These are phyloP conservation scores for Saccharum spontaneum DNA, from an alignment of 176 grass and related monocot genomes.

Conservation along the genomic window DNA sequence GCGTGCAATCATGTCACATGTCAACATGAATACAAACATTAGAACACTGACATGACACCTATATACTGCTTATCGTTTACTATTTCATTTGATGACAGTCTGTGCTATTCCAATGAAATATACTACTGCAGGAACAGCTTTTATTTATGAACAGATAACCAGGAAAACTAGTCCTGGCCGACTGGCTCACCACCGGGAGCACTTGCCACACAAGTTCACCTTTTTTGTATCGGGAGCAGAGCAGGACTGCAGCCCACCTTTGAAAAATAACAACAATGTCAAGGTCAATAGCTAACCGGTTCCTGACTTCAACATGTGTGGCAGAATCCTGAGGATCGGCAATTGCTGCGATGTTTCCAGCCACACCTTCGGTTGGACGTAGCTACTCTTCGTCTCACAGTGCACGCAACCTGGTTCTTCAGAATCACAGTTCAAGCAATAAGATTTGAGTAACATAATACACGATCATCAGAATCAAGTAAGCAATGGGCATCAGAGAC, in stretches of 20 bases:
- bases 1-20: slow-evolving; percentile 15
- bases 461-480: background rate
- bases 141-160: background rate
- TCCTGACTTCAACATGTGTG: background rate
- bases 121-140: background rate
- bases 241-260: too few relatives aligned
- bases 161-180: background rate
- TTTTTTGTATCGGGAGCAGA: too few relatives aligned
- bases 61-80: background rate
- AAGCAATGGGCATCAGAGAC: background rate
- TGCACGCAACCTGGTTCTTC: slow-evolving; percentile 30
- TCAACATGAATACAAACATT: background rate
- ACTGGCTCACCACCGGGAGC: too few relatives aligned
- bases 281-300: background rate
- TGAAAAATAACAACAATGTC: background rate
- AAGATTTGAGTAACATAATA: background rate
- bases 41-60: background rate
- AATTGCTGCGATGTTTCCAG: background rate
- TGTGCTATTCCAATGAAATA: slow-evolving; percentile 1
- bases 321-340: background rate
- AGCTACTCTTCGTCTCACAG: background rate
- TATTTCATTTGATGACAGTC: background rate
- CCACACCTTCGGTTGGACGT: background rate
- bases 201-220: too few relatives aligned
- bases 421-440: background rate